These are phyloP conservation scores for Hypoxylon lienhwacheense DNA, from an alignment of 495 filamentous ascomycete species.

Conservation along the genomic window DNA sequence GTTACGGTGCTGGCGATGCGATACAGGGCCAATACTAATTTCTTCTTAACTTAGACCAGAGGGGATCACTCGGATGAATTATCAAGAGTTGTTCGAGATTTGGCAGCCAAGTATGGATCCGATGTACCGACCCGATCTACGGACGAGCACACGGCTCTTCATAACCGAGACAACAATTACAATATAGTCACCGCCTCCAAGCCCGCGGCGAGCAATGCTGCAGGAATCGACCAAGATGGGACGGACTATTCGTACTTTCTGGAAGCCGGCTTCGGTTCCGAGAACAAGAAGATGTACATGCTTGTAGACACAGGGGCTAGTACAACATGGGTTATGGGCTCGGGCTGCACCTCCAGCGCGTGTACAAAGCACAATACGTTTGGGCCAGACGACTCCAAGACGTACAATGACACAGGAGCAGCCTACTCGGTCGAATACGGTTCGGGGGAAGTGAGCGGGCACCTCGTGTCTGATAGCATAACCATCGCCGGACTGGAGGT, in stretches of 20 bases:
- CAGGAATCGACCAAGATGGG: slow-evolving; percentile 72
- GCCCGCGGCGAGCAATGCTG: slow-evolving; percentile 59
- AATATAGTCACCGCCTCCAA: slow-evolving; percentile 57
- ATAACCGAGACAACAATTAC: slow-evolving; percentile 54
- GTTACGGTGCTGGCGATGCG: slow-evolving; percentile 3
- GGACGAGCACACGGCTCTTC: slow-evolving; percentile 20
- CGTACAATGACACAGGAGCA: slow-evolving; percentile 50
- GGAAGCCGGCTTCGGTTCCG: slow-evolving; percentile 65
- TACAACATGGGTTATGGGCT: slow-evolving; percentile 76
- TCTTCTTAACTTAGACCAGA: slow-evolving; percentile 2
- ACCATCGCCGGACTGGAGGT: slow-evolving; percentile 65
- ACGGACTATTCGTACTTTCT: slow-evolving; percentile 79
- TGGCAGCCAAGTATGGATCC: slow-evolving; percentile 22
- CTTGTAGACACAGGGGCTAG: slow-evolving; percentile 78
- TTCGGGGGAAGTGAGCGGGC: slow-evolving; percentile 66
- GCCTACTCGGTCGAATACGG: slow-evolving; percentile 69
- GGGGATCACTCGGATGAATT: slow-evolving; percentile 18
- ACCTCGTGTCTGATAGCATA: slow-evolving; percentile 63
- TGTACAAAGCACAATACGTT: slow-evolving; percentile 70
- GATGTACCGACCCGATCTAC: slow-evolving; percentile 6
- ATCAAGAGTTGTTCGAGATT: slow-evolving; percentile 20
- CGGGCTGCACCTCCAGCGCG: slow-evolving; percentile 60
- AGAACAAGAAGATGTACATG: slow-evolving; percentile 66
- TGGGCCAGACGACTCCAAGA: slow-evolving; percentile 60
- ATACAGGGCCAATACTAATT: slow-evolving; percentile 13